Base-by-base conservation (phyloP, 2,329 filamentous ascomycete genomes). In the Eurotiales sp. region DNA sequence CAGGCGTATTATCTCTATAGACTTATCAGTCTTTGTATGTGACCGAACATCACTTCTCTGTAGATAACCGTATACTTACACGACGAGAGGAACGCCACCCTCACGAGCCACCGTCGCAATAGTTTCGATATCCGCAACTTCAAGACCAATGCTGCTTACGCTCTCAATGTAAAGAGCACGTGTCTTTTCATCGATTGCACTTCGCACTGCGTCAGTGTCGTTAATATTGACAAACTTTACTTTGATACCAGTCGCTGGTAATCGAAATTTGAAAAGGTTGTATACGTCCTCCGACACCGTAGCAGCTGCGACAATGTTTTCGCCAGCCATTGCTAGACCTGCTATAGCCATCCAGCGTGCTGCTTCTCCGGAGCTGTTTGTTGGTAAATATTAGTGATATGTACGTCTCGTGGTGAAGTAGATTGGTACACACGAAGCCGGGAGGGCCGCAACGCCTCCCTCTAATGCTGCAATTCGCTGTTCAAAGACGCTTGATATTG, bases 231-330 rank as follows among this genome's bases (percentile, higher is more conserved):
- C 80, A 63, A 95, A 95, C 76, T 90, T 92, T 64, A 88, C 90
- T 37, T 78, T 74, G 66, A 96, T 88, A 56, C 90, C 90, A 45
- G 93, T 74, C 21, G 89, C 81, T 8, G 88, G 85, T 44, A 95
- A 77, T 59, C 88, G 81, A 46, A 95, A 89, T 74, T 95, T 95
- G 74, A 95, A 82, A 76, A 95, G 90, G 74, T 95, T 95, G 79
- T 95, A 95, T 17, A 90, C 95, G 69, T 90, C 90, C 60, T 90
- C 90, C 71, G 95, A 93, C 51, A 95, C 77, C 72, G 91, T 93
- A 29, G 86, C 83, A 6, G 90, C 93, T 29, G 87, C 86, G 47
- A 95, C 80, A 61, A 95, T 93, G 77, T 95, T 95, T 77, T 95
- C 90, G 39, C 90, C 90, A 0, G 84, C 79, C 53, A 88, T 82